These are phyloP conservation scores for Tagetes patula DNA, from an alignment of 129 eudicot species.

Conservation along the genomic window DNA sequence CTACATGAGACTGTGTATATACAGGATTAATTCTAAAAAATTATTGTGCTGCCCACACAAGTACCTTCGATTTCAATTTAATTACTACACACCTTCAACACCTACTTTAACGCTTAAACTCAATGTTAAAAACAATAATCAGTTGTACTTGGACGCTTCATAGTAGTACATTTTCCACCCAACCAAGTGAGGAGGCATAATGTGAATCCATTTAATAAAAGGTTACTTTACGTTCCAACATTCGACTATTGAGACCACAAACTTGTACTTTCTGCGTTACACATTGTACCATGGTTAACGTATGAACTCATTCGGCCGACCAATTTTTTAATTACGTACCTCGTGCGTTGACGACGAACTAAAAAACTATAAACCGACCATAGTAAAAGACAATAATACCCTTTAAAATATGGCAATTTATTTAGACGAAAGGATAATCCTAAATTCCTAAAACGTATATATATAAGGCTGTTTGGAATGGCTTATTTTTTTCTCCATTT, in stretches of 20 bases:
- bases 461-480: no score
- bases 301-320: slow-evolving; percentile 25
- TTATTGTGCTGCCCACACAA: no score
- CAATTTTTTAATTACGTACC: background rate
- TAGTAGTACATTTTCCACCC: slow-evolving; percentile 4
- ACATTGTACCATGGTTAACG: slow-evolving; percentile 14
- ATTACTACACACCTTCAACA: no score
- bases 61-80: no score
- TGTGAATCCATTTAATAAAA: slow-evolving; percentile 1
- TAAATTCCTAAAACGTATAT: no score
- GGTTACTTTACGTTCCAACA: slow-evolving; percentile 4
- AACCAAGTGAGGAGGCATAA: background rate
- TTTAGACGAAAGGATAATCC: no score
- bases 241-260: background rate
- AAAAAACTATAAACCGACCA: slow-evolving; percentile 2
- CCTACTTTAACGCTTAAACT: no score
- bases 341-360: slow-evolving; percentile 25
- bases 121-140: background rate
- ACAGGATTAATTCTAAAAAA: no score
- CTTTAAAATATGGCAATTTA: background rate
- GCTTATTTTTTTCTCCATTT: no score
- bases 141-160: background rate
- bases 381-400: background rate
- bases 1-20: no score
- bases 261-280: slow-evolving; percentile 9